A percentile compares a stretch with the other conserved stretches of the same genome.
Conservation (phyloP, 1,284 basidiomycete genomes). For the Irpex sp. region DNA sequence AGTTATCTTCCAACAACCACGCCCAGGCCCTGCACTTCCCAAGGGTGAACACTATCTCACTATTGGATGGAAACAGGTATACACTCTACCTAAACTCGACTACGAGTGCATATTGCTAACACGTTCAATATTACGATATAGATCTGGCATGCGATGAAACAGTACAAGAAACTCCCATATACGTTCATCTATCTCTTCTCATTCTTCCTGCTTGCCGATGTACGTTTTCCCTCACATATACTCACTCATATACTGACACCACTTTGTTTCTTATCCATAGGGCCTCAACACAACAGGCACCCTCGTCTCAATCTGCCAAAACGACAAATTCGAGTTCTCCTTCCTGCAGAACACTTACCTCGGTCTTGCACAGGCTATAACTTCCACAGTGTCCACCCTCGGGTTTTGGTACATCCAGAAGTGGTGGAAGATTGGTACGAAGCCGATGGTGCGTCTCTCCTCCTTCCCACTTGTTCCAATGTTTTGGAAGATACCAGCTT, state of each 20-base stretch:
- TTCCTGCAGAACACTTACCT: constrained; percentile 79
- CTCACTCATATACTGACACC: not conserved
- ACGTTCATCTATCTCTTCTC: constrained; percentile 75
- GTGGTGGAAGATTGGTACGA: constrained; percentile 72
- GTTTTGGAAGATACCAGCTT: not conserved
- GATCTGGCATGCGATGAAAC: constrained; percentile 68
- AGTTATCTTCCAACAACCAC: constrained; percentile 77
- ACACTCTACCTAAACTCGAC: not conserved
- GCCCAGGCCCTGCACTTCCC: constrained; percentile 70
- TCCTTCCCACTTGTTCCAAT: too few relatives aligned
- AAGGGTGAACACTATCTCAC: constrained; percentile 71
- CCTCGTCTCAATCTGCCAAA: constrained; percentile 73
- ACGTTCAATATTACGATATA: not conserved
- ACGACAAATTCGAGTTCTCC: constrained; percentile 69
- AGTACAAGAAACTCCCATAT: constrained; percentile 70
- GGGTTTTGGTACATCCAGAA: constrained; percentile 81
- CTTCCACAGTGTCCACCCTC: constrained; percentile 67
- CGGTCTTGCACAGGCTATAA: constrained; percentile 68
- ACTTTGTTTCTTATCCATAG: constrained; percentile 31
- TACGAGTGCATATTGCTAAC: not conserved
- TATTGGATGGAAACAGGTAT: constrained; percentile 77
- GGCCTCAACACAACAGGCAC: constrained; percentile 79
- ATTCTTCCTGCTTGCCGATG: constrained; percentile 78
- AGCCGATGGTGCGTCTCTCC: constrained; percentile 57
- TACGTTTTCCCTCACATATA: constrained; percentile 25